Percentiles rank a stretch among this genome's conserved stretches.
Evolutionary conservation across 768 basidiomycete species (phyloP).

Genomic region (Harrya chromipes): DNA sequence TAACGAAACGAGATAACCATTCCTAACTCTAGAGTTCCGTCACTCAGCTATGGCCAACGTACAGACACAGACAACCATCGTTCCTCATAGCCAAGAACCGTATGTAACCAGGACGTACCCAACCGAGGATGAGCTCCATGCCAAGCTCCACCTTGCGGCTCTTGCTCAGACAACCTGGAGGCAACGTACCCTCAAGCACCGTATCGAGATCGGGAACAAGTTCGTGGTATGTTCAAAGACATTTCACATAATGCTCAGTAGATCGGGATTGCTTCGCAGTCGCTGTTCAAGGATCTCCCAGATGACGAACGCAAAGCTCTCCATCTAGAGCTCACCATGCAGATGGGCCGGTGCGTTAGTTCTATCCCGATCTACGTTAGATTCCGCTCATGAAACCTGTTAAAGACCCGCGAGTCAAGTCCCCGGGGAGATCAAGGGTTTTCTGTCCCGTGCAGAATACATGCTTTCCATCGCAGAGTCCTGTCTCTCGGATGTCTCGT

Average conservation of each 20-base stretch:
- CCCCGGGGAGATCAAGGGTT: slow-evolving; percentile 76
- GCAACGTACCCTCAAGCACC: slow-evolving; percentile 52
- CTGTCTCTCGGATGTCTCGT: slow-evolving; percentile 68
- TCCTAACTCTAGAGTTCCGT: too few relatives aligned
- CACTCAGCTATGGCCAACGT: slow-evolving; percentile 16
- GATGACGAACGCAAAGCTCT: slow-evolving; percentile 48
- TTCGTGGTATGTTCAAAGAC: slow-evolving; percentile 56
- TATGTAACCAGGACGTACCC: slow-evolving; percentile 61
- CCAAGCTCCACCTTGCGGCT: slow-evolving; percentile 51
- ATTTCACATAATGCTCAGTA: not conserved
- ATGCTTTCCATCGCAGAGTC: slow-evolving; percentile 81
- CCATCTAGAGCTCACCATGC: slow-evolving; percentile 71
- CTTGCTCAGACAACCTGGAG: slow-evolving; percentile 77
- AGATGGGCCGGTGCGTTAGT: slow-evolving; percentile 83
- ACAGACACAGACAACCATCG: slow-evolving; percentile 73
- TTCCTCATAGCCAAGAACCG: slow-evolving; percentile 72
- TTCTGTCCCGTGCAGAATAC: slow-evolving; percentile 77
- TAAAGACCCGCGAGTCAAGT: slow-evolving; percentile 74
- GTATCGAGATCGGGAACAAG: slow-evolving; percentile 66
- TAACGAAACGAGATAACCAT: not conserved
- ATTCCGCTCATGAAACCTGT: not conserved
- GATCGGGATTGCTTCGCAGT: slow-evolving; percentile 26
- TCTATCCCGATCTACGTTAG: not conserved
- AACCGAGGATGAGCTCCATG: slow-evolving; percentile 54
- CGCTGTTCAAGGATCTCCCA: slow-evolving; percentile 43